Evolutionary conservation across 208 protist genomes (phyloP).

Genomic region (Leishmania mexicana): DNA sequence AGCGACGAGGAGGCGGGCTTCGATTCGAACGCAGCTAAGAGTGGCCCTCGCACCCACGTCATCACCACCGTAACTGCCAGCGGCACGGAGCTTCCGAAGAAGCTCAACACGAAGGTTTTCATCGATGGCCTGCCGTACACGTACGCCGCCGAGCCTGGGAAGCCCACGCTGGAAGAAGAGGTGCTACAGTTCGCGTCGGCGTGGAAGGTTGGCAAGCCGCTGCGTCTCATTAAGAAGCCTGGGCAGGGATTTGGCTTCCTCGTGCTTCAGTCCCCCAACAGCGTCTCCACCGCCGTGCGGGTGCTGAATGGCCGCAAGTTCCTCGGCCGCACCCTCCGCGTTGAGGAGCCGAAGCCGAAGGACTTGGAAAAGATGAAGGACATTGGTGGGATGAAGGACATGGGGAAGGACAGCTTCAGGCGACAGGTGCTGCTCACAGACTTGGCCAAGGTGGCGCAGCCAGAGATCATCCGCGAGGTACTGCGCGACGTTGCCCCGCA

Average conservation of each 20-base stretch:
- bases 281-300: constrained; percentile 78
- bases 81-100: constrained; percentile 80
- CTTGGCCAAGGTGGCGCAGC: constrained; percentile 78
- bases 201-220: constrained; percentile 86
- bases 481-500: constrained; percentile 86
- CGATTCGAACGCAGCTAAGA: constrained; percentile 9
- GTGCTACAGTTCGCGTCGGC: constrained; percentile 77
- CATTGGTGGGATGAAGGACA: constrained; percentile 46
- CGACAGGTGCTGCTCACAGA: constrained; percentile 89
- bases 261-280: constrained; percentile 86
- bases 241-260: constrained; percentile 93
- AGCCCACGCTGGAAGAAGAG: constrained; percentile 80
- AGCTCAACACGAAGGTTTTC: constrained; percentile 91
- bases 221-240: constrained; percentile 88
- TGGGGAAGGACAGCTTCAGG: constrained; percentile 73
- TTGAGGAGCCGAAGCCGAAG: constrained; percentile 86
- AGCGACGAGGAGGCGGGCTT: neutral
- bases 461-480: constrained; percentile 89
- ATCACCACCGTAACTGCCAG: constrained; percentile 70
- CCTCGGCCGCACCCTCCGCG: constrained; percentile 81
- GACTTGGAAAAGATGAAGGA: constrained; percentile 53
- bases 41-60: constrained; percentile 31
- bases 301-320: constrained; percentile 91
- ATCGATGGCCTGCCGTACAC: constrained; percentile 90
- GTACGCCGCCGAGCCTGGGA: constrained; percentile 51